Percentiles rank a stretch among this genome's conserved stretches.
Conservation (phyloP, 108 stramenopile genomes). For the Fragilaria crotonensis region DNA sequence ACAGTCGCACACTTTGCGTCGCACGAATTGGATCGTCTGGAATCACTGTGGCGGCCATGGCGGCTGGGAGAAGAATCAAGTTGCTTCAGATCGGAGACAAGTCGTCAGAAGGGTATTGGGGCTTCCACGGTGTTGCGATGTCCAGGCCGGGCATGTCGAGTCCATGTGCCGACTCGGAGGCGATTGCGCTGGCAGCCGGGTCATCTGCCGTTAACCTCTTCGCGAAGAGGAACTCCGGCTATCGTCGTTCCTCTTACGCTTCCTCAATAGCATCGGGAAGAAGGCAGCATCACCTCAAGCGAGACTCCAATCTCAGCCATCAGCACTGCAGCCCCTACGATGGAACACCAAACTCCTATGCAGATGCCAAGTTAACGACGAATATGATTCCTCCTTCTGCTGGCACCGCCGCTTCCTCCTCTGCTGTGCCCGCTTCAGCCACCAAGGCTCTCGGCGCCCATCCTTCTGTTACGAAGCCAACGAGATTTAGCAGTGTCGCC, state of each 20-base stretch:
- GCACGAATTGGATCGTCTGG: conserved; percentile 1
- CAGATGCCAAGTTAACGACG: conserved; percentile 27
- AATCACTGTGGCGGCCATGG: conserved; percentile 1
- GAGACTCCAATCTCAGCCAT: neutral
- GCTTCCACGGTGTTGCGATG: conserved; percentile 5
- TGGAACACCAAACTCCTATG: neutral
- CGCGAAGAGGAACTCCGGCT: neutral
- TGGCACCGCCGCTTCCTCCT: neutral
- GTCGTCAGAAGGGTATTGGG: conserved; percentile 1
- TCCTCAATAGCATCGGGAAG: neutral
- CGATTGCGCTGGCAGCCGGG: neutral
- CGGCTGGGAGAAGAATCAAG: neutral
- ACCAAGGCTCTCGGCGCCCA: neutral
- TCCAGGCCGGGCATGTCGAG: neutral
- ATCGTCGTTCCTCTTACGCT: neutral
- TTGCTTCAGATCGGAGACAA: neutral
- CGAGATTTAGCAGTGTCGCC: neutral
- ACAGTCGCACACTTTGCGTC: conserved; percentile 3
- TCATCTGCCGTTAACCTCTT: neutral
- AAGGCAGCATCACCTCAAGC: neutral
- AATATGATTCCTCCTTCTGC: conserved; percentile 2
- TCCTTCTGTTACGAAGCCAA: neutral
- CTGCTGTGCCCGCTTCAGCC: no score
- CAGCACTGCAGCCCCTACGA: neutral
- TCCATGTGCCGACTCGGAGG: neutral